Evolutionary conservation across 208 protist species (phyloP).

Genomic region (Leishmania aethiopica): DNA sequence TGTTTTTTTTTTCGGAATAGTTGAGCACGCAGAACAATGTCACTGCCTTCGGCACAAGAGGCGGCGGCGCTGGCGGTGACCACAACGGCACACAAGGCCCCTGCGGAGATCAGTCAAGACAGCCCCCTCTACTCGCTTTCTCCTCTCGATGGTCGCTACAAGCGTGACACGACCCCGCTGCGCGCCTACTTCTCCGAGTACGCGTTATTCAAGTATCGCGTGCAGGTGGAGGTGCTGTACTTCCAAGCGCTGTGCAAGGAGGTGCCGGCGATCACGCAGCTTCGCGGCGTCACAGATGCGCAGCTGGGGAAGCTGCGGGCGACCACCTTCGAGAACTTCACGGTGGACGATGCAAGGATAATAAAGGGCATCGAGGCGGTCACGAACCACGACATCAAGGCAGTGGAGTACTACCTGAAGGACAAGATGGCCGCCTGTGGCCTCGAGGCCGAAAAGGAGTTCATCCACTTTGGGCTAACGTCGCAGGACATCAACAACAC

Average conservation of each 20-base stretch:
- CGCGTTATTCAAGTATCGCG: slow-evolving; percentile 91
- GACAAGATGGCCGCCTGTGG: slow-evolving; percentile 79
- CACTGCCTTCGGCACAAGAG: not conserved
- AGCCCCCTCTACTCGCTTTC: slow-evolving; percentile 87
- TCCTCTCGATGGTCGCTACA: slow-evolving; percentile 95
- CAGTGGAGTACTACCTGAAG: slow-evolving; percentile 97
- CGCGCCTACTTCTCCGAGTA: slow-evolving; percentile 94
- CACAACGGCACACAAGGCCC: slow-evolving; percentile 29
- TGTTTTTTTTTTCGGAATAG: not conserved
- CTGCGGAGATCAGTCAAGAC: slow-evolving; percentile 44
- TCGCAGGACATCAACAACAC: slow-evolving; percentile 98
- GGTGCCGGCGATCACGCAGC: slow-evolving; percentile 55
- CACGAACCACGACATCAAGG: slow-evolving; percentile 98
- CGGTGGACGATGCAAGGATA: slow-evolving; percentile 64
- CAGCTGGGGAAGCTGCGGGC: slow-evolving; percentile 57
- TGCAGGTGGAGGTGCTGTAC: slow-evolving; percentile 94
- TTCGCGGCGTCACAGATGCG: slow-evolving; percentile 52
- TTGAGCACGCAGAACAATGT: not conserved
- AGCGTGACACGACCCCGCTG: slow-evolving; percentile 55
- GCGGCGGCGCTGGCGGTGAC: not conserved
- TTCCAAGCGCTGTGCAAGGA: slow-evolving; percentile 79
- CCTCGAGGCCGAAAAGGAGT: slow-evolving; percentile 83
- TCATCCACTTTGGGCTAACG: slow-evolving; percentile 97
- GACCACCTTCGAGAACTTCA: slow-evolving; percentile 77
- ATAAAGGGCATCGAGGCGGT: slow-evolving; percentile 94